These are phyloP conservation scores for Blastobotrys terrestris DNA, from an alignment of 805 yeast species.

Conservation along the genomic window DNA sequence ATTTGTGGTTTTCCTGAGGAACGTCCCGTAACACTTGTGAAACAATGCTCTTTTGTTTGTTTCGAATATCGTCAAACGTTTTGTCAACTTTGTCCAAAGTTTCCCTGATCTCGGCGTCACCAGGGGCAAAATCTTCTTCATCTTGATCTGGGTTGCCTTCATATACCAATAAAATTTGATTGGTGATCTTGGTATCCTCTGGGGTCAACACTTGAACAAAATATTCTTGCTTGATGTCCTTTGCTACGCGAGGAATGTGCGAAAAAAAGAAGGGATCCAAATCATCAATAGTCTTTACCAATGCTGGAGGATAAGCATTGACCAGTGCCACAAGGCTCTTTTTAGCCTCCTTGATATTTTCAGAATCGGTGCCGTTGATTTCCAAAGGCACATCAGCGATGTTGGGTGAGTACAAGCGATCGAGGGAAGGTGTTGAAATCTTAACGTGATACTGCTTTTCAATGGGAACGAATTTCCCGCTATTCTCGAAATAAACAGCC, in stretches of 20 bases:
- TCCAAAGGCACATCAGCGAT: slow-evolving; percentile 49
- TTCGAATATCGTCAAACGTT: slow-evolving; percentile 51
- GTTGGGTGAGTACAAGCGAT: slow-evolving; percentile 29
- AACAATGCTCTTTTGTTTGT: slow-evolving; percentile 48
- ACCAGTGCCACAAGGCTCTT: slow-evolving; percentile 69
- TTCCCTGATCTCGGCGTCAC: slow-evolving; percentile 51
- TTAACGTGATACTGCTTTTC: slow-evolving; percentile 39
- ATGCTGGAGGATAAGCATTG: slow-evolving; percentile 63
- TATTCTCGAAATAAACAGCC: slow-evolving; percentile 50
- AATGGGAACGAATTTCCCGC: slow-evolving; percentile 32
- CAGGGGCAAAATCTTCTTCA: slow-evolving; percentile 65
- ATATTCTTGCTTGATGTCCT: slow-evolving; percentile 32
- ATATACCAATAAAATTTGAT: slow-evolving; percentile 49
- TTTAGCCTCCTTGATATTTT: slow-evolving; percentile 55
- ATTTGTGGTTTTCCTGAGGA: slow-evolving; percentile 49
- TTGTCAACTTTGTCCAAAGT: slow-evolving; percentile 47
- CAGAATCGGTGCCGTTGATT: slow-evolving; percentile 48
- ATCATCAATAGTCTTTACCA: slow-evolving; percentile 52
- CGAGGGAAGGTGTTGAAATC: slow-evolving; percentile 39
- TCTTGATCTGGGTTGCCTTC: slow-evolving; percentile 37
- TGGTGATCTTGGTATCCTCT: slow-evolving; percentile 33
- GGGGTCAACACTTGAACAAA: slow-evolving; percentile 49
- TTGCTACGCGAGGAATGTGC: slow-evolving; percentile 34
- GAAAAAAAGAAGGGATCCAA: slow-evolving; percentile 56
- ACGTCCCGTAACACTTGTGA: slow-evolving; percentile 44